Conservation (phyloP, 352 stramenopile species). For the Aphanomyces cochlioides region DNA sequence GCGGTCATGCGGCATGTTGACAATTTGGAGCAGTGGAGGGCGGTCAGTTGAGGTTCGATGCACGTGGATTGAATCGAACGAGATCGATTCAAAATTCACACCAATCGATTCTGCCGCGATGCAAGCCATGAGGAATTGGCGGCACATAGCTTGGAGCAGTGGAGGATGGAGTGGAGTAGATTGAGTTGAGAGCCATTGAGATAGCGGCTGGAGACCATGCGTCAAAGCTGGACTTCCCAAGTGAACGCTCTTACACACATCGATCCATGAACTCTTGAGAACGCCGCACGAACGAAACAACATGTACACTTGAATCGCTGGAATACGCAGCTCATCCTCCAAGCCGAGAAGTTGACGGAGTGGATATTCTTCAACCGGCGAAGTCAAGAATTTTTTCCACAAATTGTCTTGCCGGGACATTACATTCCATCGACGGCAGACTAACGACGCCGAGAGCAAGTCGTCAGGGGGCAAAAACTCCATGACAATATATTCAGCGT, state of each 20-base stretch:
- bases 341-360: not conserved
- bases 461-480: conserved; percentile 3
- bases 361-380: not conserved
- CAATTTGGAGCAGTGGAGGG: too few species aligned
- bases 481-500: not conserved
- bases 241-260: too few species aligned
- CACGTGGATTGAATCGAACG: too few species aligned
- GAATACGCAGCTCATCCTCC: not conserved
- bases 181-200: not conserved
- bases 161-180: not conserved
- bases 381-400: conserved; percentile 5
- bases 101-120: too few species aligned
- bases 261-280: not conserved
- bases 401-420: not conserved
- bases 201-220: not conserved
- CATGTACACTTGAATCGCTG: conserved; percentile 11
- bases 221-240: not conserved
- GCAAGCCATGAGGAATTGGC: too few species aligned
- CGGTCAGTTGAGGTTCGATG: too few species aligned
- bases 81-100: too few species aligned
- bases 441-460: not conserved
- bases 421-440: not conserved
- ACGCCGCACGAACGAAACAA: not conserved
- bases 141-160: not conserved
- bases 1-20: too few species aligned